Conservation (phyloP, 495 filamentous ascomycete genomes). For the Tuber microsphaerosporum region DNA sequence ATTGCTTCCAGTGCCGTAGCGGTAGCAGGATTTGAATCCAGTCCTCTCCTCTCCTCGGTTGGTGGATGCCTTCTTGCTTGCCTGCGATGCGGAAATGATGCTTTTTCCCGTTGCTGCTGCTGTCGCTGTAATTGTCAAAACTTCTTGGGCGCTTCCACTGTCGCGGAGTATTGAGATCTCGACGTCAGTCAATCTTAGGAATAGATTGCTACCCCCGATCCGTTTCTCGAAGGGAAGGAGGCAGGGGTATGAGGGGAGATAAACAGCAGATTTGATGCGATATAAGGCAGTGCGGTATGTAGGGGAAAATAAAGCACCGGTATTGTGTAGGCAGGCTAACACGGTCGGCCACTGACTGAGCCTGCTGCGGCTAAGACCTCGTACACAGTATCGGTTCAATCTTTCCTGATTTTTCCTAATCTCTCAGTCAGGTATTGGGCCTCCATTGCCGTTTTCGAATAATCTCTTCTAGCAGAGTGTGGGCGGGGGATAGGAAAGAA, state of each 20-base stretch:
- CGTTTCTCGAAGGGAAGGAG: not conserved
- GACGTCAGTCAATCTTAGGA: constrained; percentile 29
- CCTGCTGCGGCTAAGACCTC: not conserved
- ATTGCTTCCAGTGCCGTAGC: constrained; percentile 22
- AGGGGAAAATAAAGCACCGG: not conserved
- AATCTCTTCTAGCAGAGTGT: not conserved
- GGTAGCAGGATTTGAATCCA: not conserved
- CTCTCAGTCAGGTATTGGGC: not conserved
- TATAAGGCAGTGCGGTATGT: not conserved
- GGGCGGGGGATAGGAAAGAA: not conserved
- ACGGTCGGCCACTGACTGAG: not conserved
- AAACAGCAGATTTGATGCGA: constrained; percentile 11
- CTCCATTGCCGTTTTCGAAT: not conserved
- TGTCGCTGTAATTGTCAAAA: not conserved
- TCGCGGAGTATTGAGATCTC: constrained; percentile 24
- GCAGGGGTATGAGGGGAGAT: not conserved
- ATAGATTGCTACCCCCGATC: constrained; percentile 19
- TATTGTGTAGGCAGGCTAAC: not conserved
- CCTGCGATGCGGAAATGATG: not conserved
- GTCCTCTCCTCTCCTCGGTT: constrained; percentile 18
- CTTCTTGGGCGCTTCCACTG: not conserved
- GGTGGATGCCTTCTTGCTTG: constrained; percentile 26
- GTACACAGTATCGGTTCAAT: not conserved
- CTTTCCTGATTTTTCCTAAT: not conserved
- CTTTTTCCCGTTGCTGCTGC: not conserved